phyloP scores from a whole-genome alignment of 2,329 filamentous ascomycete species.

The Herpotrichia juniperi region DNA sequence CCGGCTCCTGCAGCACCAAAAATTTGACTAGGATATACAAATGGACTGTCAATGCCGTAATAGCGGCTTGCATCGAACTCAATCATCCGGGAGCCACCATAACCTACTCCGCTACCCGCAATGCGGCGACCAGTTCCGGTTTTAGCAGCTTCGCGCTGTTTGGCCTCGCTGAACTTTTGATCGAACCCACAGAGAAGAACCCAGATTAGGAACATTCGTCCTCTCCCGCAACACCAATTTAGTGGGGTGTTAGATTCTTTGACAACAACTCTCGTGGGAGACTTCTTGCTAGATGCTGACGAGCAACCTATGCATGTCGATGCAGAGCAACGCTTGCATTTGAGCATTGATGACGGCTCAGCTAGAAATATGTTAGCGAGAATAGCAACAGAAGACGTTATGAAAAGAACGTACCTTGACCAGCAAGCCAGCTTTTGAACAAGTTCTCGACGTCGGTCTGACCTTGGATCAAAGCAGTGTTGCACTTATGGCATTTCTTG shows the following conservation, averaged over 20 bases:
- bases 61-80: too few species aligned
- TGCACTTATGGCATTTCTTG: conserved; percentile 18
- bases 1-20: too few species aligned
- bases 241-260: conserved; percentile 12
- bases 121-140: conserved; percentile 2
- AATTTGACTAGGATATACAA: too few species aligned
- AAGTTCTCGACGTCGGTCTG: conserved; percentile 14
- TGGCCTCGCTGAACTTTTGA: conserved; percentile 19
- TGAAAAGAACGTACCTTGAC: conserved; percentile 3
- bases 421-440: conserved; percentile 21
- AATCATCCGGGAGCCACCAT: conserved; percentile 9
- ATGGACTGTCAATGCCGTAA: too few species aligned
- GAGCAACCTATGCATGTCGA: conserved; percentile 25
- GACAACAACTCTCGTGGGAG: conserved; percentile 2
- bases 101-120: conserved; percentile 11
- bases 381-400: background rate
- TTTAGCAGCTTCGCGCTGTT: conserved; percentile 11
- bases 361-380: background rate
- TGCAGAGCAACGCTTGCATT: conserved; percentile 22
- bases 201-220: conserved; percentile 44
- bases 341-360: conserved; percentile 7
- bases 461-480: conserved; percentile 11
- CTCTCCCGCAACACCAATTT: conserved; percentile 44
- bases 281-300: conserved; percentile 5
- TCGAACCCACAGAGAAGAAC: conserved; percentile 47